Percentiles rank a stretch among this genome's conserved stretches.
Conservation (phyloP, 2,329 filamentous ascomycete genomes). For the Nothophaeocryptopus gaeumannii region DNA sequence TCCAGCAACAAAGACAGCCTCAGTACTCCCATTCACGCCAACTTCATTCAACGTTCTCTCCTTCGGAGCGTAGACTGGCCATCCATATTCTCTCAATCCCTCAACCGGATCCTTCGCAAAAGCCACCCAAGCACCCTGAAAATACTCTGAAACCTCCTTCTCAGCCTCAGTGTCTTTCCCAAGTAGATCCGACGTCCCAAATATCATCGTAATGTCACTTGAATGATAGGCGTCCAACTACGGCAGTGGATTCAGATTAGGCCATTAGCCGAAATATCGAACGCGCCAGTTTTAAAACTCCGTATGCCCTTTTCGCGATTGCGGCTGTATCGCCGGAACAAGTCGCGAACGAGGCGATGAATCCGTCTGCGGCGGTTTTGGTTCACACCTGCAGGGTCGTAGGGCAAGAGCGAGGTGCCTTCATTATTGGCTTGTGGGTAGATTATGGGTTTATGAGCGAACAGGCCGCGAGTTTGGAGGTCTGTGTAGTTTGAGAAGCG, state of each 20-base stretch:
- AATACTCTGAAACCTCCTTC: conserved; percentile 22
- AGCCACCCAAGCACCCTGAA: conserved; percentile 32
- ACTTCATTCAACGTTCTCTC: conserved; percentile 14
- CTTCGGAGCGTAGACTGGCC: conserved; percentile 16
- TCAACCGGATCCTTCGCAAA: conserved; percentile 35
- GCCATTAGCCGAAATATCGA: conserved; percentile 31
- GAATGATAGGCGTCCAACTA: conserved; percentile 35
- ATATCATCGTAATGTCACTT: conserved; percentile 32
- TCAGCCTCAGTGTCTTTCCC: conserved; percentile 18
- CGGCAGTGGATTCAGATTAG: conserved; percentile 16
- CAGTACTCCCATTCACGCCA: conserved; percentile 1
- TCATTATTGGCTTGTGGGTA: conserved; percentile 17
- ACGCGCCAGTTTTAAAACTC: conserved; percentile 30
- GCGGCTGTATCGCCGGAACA: conserved; percentile 46
- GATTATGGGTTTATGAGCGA: conserved; percentile 11
- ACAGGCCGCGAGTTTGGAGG: conserved; percentile 12
- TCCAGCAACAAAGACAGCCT: conserved; percentile 4
- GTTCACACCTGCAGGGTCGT: conserved; percentile 8
- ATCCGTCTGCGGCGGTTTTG: conserved; percentile 13
- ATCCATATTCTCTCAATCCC: conserved; percentile 26
- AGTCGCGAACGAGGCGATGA: conserved; percentile 5
- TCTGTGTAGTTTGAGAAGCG: conserved; percentile 19
- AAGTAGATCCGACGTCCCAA: conserved; percentile 27
- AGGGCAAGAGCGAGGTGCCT: conserved; percentile 12
- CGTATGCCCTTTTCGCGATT: conserved; percentile 33